Evolutionary conservation across 495 filamentous ascomycete genomes (phyloP), one percentile per base, ranked within the genome.

Genomic region (Cercophora samala): DNA sequence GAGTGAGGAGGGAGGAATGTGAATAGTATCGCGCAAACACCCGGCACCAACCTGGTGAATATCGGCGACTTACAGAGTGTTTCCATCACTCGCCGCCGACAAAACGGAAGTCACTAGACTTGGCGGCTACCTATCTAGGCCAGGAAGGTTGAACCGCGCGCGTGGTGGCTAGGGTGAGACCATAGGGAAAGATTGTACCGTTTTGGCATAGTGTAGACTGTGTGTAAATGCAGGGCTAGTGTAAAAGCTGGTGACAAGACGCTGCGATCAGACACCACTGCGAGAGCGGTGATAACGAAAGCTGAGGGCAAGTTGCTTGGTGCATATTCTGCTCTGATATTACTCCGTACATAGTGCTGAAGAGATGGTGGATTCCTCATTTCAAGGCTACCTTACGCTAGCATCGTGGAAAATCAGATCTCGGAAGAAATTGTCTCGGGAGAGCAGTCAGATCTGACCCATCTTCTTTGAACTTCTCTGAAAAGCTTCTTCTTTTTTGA

Each of bases 121-220:
- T 56, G 53, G 53, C 53, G 53, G 18, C 53, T 46, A 32, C 29
- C 29, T 32, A 29, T 29, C 26, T 46, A 46, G 37, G 37, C 15
- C 5, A 56, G 53, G 53, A 19, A 19, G n/a, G 22, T 56, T 56
- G 53, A 56, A 23, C 53, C 53, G 53, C 53, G 53, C 53, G 53
- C 53, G 17, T 56, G 53, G 8, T 19, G 22, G 18, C 53, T 23
- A 9, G n/a, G 53, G 53, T 5, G n/a, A 23, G 53, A 56, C 22
- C n/a, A 23, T 56, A 23, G 22, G 22, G 53, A 56, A 19, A 56
- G 9, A 19, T 8, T 56, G 53, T 9, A 46, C 37, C 37, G 37
- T 46, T 46, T 46, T 46, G 37, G 53, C 22, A 56, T 19, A 19
- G 15, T 6, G 5, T 21, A 4, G 53, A 56, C 17, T 21, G 52